Evolutionary conservation across 805 yeast species (phyloP), one percentile per base, ranked within the genome.

Genomic region (Wickerhamomyces xylosicus): DNA sequence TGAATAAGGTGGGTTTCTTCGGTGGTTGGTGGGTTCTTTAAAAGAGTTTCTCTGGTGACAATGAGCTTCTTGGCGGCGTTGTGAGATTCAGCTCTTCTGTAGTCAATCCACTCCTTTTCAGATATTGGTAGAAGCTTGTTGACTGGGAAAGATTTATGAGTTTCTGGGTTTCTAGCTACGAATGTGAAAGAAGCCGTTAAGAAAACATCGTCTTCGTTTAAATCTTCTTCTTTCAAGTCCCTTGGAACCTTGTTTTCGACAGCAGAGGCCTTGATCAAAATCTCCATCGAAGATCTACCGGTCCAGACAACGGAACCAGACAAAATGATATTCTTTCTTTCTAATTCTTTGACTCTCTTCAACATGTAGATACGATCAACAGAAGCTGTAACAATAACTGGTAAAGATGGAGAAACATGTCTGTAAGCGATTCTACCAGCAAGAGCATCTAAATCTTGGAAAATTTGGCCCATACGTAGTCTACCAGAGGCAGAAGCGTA

Each of bases 231-330:
- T 11, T 71, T 67, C 40, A 81, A 63, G 20, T 66, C 68, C 14
- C 56, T 54, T 4, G 84, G 84, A 8, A 75, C 46, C 8, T 65
- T 65, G 13, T 68, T 72, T 38, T 74, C 78, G 40, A 77, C 78
- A 3, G 94, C 78, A 46, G 85, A 83, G 2, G 96, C 97, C 54
- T 77, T 82, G 50, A 89, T 92, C 35, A 87, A 74, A 53, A 89
- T 89, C 61, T 89, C 97, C 96, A 89, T 89, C 1, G 96, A 87
- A 1, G 95, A 84, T 44, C 85, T 69, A 42, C 97, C 97, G 0
- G 96, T 89, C 85, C 95, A 89, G 8, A 94, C 79, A 33, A 87
- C 96, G 37, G 79, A 69, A n/a, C 97, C 97, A 22, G 92, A 87
- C 44, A 89, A 63, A 21, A 86, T 71, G 50, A 90, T 79, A 60